A percentile compares a stretch with the other conserved stretches of the same genome.
These are phyloP conservation scores for Podospora pseudopauciseta DNA, from an alignment of 495 filamentous ascomycete species.

Conservation along the genomic window DNA sequence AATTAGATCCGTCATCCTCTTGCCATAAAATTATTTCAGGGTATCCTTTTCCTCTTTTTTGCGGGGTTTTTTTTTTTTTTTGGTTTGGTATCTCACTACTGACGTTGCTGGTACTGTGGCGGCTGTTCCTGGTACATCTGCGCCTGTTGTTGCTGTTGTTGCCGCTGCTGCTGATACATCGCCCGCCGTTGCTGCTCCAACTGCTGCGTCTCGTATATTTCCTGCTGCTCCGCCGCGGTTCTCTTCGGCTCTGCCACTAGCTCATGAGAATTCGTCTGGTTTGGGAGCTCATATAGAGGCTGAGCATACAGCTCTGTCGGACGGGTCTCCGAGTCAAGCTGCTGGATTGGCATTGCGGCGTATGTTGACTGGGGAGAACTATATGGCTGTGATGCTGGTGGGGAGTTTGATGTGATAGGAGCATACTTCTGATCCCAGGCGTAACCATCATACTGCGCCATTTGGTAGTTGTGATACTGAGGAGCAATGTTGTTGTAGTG, in stretches of 20 bases:
- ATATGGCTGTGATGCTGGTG: neutral
- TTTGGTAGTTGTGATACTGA: neutral
- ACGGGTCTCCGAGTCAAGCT: slow-evolving; percentile 22
- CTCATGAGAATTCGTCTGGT: slow-evolving; percentile 32
- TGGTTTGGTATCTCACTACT: neutral
- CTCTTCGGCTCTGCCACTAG: slow-evolving; percentile 20
- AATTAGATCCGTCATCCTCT: neutral
- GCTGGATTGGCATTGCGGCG: slow-evolving; percentile 5
- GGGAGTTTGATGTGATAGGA: neutral
- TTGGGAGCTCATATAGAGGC: slow-evolving; percentile 33
- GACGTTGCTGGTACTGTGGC: neutral
- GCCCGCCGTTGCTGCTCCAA: neutral
- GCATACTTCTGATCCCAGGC: slow-evolving; percentile 20
- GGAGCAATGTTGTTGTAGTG: neutral
- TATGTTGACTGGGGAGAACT: neutral
- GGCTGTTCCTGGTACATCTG: neutral
- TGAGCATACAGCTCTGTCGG: slow-evolving; percentile 26
- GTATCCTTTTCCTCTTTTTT: neutral
- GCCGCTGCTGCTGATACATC: neutral
- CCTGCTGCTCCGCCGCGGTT: neutral
- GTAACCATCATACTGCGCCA: slow-evolving; percentile 17
- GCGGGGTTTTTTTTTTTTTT: neutral
- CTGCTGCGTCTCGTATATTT: neutral
- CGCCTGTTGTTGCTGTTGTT: slow-evolving; percentile 4
- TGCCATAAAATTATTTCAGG: neutral